phyloP scores from a whole-genome alignment of 257 asterid genomes.

The Scutellaria minor region DNA sequence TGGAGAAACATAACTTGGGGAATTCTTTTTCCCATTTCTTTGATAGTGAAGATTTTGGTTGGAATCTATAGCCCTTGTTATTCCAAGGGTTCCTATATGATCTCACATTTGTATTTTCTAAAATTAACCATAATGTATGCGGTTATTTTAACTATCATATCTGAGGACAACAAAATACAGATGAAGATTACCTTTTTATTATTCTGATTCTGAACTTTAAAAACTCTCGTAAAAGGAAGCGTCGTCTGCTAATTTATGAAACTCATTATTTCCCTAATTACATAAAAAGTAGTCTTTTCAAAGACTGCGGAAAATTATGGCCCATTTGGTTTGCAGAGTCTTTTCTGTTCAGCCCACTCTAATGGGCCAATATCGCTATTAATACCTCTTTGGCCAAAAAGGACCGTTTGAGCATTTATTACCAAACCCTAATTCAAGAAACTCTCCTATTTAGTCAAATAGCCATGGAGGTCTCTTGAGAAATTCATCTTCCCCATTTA shows the following conservation, averaged over 20 bases:
- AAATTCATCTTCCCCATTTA: constrained; percentile 3
- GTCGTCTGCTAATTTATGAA: constrained; percentile 3
- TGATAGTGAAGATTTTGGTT: neutral
- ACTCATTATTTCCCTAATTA: constrained; percentile 3
- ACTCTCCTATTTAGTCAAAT: neutral
- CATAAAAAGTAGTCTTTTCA: constrained; percentile 4
- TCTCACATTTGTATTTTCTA: neutral
- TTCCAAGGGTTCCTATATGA: neutral
- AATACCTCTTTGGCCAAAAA: constrained; percentile 12
- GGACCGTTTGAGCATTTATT: constrained; percentile 12
- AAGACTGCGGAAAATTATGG: neutral
- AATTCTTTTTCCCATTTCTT: neutral
- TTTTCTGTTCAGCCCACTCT: constrained; percentile 14
- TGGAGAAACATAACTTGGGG: neutral
- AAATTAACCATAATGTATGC: neutral
- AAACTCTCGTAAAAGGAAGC: neutral
- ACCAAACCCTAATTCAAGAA: constrained; percentile 29
- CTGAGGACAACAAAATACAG: constrained; percentile 9
- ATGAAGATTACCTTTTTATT: neutral
- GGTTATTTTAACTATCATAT: neutral
- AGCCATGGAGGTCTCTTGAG: constrained; percentile 17
- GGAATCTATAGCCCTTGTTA: neutral
- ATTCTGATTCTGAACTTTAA: neutral
- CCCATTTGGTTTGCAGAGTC: constrained; percentile 5
- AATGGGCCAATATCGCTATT: constrained; percentile 24